phyloP scores from a whole-genome alignment of 2,329 filamentous ascomycete species.

The Colletotrichum liriopes region DNA sequence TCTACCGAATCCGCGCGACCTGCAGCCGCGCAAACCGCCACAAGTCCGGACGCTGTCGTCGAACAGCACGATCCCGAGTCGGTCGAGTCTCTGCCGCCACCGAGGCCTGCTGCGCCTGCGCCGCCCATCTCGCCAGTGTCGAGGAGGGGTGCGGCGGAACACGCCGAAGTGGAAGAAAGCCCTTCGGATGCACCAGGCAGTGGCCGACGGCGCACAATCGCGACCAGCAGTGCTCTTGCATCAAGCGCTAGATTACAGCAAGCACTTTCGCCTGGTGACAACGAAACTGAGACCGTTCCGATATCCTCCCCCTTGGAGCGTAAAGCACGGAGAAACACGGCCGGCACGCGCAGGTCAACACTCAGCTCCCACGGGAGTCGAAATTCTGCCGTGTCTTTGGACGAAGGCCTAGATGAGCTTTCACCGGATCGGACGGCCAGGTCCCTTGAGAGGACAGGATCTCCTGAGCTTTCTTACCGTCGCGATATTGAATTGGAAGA shows the following conservation, averaged over 20 bases:
- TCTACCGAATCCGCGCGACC: conserved; percentile 46
- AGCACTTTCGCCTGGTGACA: conserved; percentile 52
- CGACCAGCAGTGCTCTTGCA: conserved; percentile 53
- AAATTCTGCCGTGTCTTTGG: conserved; percentile 43
- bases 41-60: conserved; percentile 42
- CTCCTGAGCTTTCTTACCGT: conserved; percentile 40
- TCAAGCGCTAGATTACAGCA: conserved; percentile 62
- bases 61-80: conserved; percentile 3
- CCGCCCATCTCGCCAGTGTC: conserved; percentile 26
- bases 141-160: conserved; percentile 25
- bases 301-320: conserved; percentile 61
- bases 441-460: conserved; percentile 8
- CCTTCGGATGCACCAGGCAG: conserved; percentile 70
- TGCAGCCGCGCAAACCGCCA: conserved; percentile 4
- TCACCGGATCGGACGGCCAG: conserved; percentile 49
- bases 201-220: conserved; percentile 62
- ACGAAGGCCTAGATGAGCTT: conserved; percentile 51
- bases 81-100: conserved; percentile 33
- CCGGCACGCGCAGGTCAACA: conserved; percentile 52
- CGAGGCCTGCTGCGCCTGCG: conserved; percentile 30
- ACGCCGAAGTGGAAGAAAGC: conserved; percentile 68
- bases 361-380: conserved; percentile 46
- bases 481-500: neutral
- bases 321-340: conserved; percentile 57
- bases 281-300: conserved; percentile 47